These are phyloP conservation scores for Venturia effusa DNA, from an alignment of 2,329 filamentous ascomycete genomes.

Conservation along the genomic window DNA sequence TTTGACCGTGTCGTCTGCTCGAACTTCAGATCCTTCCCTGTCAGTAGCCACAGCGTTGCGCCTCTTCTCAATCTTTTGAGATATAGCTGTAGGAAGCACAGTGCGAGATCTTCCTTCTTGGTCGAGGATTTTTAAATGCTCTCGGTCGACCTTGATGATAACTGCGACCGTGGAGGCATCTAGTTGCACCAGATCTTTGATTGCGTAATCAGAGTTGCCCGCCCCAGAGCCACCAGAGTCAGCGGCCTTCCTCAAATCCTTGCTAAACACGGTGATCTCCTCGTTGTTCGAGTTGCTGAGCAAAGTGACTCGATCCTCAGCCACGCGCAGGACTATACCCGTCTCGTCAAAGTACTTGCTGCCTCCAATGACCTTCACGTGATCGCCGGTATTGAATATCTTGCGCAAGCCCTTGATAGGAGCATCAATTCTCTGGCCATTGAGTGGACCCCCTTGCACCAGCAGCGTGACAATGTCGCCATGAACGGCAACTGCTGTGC, in stretches of 20 bases:
- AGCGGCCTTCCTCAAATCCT: constrained; percentile 84
- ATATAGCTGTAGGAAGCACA: constrained; percentile 81
- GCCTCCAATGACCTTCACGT: constrained; percentile 96
- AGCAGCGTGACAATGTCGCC: constrained; percentile 85
- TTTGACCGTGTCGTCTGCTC: constrained; percentile 82
- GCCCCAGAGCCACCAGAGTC: constrained; percentile 80
- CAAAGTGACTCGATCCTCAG: constrained; percentile 83
- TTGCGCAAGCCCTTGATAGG: constrained; percentile 88
- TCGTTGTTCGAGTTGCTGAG: constrained; percentile 86
- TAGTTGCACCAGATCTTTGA: constrained; percentile 89
- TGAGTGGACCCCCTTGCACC: constrained; percentile 72
- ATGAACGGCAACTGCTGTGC: constrained; percentile 74
- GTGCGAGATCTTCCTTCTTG: constrained; percentile 77
- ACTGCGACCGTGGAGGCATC: constrained; percentile 88
- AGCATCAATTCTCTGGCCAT: constrained; percentile 79
- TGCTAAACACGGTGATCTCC: constrained; percentile 96
- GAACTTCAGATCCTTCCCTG: constrained; percentile 84
- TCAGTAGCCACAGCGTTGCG: constrained; percentile 85
- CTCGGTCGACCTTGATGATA: constrained; percentile 88
- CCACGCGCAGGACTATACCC: constrained; percentile 91
- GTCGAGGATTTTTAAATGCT: constrained; percentile 80
- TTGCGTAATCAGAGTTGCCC: constrained; percentile 74
- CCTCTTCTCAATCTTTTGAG: constrained; percentile 74
- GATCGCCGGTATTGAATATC: constrained; percentile 84
- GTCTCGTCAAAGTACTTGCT: constrained; percentile 92